Conservation (phyloP, 768 basidiomycete genomes). For the Ramaria sp. region DNA sequence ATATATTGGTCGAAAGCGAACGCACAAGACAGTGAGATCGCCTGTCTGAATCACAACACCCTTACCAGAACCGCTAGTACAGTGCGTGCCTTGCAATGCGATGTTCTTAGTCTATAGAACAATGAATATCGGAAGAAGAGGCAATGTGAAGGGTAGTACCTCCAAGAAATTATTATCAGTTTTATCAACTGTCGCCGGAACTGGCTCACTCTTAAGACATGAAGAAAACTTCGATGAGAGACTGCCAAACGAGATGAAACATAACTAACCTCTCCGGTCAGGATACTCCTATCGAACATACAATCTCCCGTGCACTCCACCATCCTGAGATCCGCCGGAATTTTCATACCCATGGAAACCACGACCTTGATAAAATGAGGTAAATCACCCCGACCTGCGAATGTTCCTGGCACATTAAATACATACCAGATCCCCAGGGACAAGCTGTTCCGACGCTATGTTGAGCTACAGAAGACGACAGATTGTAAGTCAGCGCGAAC, state of each 20-base stretch:
- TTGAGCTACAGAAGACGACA: constrained; percentile 22
- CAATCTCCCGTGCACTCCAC: constrained; percentile 46
- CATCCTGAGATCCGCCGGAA: constrained; percentile 63
- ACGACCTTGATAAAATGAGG: constrained; percentile 23
- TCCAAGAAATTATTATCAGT: constrained; percentile 22
- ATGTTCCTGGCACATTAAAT: not conserved
- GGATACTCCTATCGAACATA: constrained; percentile 48
- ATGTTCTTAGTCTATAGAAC: constrained; percentile 41
- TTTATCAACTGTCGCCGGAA: constrained; percentile 20
- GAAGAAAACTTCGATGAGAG: constrained; percentile 23
- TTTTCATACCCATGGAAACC: constrained; percentile 53
- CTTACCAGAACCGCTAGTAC: constrained; percentile 35
- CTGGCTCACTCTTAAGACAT: constrained; percentile 13
- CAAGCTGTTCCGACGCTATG: constrained; percentile 48
- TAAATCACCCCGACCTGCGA: not conserved
- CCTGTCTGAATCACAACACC: constrained; percentile 40
- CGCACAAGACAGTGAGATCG: constrained; percentile 39
- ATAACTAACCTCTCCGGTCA: constrained; percentile 49
- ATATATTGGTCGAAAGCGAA: constrained; percentile 18
- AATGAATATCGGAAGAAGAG: not conserved
- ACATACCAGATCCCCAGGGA: constrained; percentile 47
- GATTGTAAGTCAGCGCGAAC: not conserved
- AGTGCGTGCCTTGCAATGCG: constrained; percentile 45
- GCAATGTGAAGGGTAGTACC: not conserved
- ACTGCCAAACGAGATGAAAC: constrained; percentile 10